Evolutionary conservation across 805 yeast genomes (phyloP).

Genomic region (Candida endomychidarum): DNA sequence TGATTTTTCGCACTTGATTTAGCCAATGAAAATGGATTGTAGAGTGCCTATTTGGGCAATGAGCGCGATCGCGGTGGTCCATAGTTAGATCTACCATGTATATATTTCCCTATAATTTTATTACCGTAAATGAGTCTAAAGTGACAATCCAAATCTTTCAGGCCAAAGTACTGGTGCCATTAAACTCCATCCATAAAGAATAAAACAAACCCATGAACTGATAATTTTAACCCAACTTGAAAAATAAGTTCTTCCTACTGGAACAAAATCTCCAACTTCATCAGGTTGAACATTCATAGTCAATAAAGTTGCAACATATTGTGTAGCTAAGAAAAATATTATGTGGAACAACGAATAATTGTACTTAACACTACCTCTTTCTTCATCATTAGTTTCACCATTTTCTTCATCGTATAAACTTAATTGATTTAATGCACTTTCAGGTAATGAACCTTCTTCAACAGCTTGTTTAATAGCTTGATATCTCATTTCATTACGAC

Average conservation of each 20-base stretch:
- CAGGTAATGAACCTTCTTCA: conserved; percentile 94
- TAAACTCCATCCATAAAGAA: conserved; percentile 85
- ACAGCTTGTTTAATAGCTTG: conserved; percentile 93
- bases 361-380: conserved; percentile 64
- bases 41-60: conserved; percentile 7
- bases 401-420: conserved; percentile 54
- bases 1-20: conserved; percentile 3
- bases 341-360: conserved; percentile 87
- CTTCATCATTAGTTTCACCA: conserved; percentile 50
- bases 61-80: too few species aligned
- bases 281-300: conserved; percentile 89
- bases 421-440: conserved; percentile 77
- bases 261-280: conserved; percentile 84
- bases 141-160: conserved; percentile 64
- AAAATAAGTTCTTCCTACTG: conserved; percentile 96
- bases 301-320: conserved; percentile 89
- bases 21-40: conserved; percentile 6
- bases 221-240: conserved; percentile 92
- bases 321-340: conserved; percentile 92
- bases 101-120: background rate
- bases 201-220: conserved; percentile 89
- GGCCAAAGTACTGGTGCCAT: conserved; percentile 90
- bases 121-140: conserved; percentile 6
- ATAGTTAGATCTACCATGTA: background rate
- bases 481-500: conserved; percentile 71